Conservation (phyloP, 78 protist species). For the Planoprotostelium fungivorum region DNA sequence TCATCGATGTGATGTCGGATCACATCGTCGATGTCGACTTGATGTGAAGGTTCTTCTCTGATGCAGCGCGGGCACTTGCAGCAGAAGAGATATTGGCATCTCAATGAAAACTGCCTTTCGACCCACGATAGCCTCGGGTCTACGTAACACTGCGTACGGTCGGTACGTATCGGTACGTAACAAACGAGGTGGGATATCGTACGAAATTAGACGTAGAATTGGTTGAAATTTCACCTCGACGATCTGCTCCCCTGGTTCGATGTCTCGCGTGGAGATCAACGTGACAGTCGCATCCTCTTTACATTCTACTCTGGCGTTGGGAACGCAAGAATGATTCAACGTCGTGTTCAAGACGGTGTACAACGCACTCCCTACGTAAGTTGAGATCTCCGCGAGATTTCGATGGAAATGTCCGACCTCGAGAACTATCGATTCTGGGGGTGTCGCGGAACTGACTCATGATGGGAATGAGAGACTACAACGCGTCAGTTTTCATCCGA, state of each 20-base stretch:
- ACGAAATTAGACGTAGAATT: no score
- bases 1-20: no score
- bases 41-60: no score
- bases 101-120: not conserved
- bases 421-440: not conserved
- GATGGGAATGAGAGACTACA: not conserved
- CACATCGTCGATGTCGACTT: no score
- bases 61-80: not conserved
- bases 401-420: no score
- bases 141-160: not conserved
- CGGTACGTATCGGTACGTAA: no score
- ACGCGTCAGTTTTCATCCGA: not conserved
- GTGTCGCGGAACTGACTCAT: not conserved
- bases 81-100: not conserved
- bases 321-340: not conserved
- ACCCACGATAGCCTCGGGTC: not conserved
- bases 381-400: no score
- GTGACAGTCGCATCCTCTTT: not conserved
- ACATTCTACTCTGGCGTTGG: not conserved
- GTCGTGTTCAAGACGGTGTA: not conserved
- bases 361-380: not conserved
- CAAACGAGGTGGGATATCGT: no score
- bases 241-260: not conserved
- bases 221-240: not conserved
- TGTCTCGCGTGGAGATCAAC: not conserved